A percentile compares a stretch with the other conserved stretches of the same genome.
Conservation (phyloP, 2,329 filamentous ascomycete genomes). For the Diaporthe amygdali region DNA sequence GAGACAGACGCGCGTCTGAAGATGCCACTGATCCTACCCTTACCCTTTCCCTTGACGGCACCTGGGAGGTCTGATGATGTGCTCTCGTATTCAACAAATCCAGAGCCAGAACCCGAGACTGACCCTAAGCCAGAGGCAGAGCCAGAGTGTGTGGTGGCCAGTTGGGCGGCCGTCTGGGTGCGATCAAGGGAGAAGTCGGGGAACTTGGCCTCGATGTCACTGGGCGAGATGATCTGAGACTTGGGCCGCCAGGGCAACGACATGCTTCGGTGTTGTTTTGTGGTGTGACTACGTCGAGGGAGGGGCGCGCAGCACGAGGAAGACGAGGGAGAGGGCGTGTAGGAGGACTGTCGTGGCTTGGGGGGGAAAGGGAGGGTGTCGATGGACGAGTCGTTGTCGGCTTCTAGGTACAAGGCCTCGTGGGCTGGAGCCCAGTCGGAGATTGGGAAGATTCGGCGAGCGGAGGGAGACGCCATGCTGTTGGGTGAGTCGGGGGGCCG, state of each 20-base stretch:
- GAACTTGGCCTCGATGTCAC: conserved; percentile 34
- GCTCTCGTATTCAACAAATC: conserved; percentile 10
- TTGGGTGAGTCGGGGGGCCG: conserved; percentile 1
- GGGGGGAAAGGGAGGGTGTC: conserved; percentile 24
- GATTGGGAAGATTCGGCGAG: conserved; percentile 45
- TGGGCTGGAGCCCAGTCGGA: conserved; percentile 48
- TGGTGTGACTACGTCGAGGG: background rate
- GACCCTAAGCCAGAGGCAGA: conserved; percentile 16
- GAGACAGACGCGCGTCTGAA: conserved; percentile 62
- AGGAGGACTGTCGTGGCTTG: conserved; percentile 29
- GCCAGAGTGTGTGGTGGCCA: conserved; percentile 1
- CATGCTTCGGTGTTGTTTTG: conserved; percentile 45
- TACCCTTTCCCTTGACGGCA: conserved; percentile 30
- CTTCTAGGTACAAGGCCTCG: conserved; percentile 46
- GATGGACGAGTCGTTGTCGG: conserved; percentile 27
- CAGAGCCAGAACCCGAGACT: background rate
- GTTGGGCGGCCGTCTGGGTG: conserved; percentile 29
- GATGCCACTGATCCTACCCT: conserved; percentile 50
- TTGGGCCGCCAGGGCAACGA: conserved; percentile 57
- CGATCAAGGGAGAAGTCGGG: conserved; percentile 34
- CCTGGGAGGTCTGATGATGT: background rate
- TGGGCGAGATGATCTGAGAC: conserved; percentile 41
- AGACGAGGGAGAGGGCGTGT: conserved; percentile 29
- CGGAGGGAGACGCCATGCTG: conserved; percentile 31
- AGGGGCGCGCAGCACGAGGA: conserved; percentile 35